Base-by-base conservation (phyloP, 306 rosid genomes). In the Purshia tridentata region DNA sequence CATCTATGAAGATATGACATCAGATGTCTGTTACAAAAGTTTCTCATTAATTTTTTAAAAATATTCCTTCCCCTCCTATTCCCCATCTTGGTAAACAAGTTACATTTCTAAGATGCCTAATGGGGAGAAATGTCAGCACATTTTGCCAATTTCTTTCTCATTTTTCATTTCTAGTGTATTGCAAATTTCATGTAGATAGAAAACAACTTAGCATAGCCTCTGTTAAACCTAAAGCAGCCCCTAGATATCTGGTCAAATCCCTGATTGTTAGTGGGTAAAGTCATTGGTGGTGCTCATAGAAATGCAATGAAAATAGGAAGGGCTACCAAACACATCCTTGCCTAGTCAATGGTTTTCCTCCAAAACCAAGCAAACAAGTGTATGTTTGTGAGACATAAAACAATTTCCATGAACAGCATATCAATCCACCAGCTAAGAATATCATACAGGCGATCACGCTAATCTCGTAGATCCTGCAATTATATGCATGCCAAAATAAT, bases 401-500 rank as follows among this genome's bases (percentile, higher is more conserved):
- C 85, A 90, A 81, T 85, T 89, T 91, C 87, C 88, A 91, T 87
- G 98, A 81, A 88, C 92, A 85, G 99, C 96, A 88, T 85, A 91
- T 95, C 90, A 95, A 90, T 77, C 94, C 96, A 70, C 97, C 97
- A 81, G 97, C 88, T 88, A 95, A 92, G 92, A 85, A 84, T 88
- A 94, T 94, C 97, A 92, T 80, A 87, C 85, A 90, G 81, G 93
- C 79, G 96, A 87, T 93, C 98, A 92, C 76, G 89, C 87, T 95
- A 95, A 84, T 88, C 98, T 88, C 85, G 99, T 81, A 84, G 71
- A 95, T 81, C 99, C 99, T 95, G 99, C 99, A 95, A 92, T 92
- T 92, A 88, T 94, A 94, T 86, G 98, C 90, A 92, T 87, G 98
- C 97, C 99, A 92, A 92, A 90, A 87, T 61, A 84, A 95, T 95